Evolutionary conservation across 1,284 basidiomycete genomes (phyloP).

Genomic region (Cystobasidiaceae sp.): DNA sequence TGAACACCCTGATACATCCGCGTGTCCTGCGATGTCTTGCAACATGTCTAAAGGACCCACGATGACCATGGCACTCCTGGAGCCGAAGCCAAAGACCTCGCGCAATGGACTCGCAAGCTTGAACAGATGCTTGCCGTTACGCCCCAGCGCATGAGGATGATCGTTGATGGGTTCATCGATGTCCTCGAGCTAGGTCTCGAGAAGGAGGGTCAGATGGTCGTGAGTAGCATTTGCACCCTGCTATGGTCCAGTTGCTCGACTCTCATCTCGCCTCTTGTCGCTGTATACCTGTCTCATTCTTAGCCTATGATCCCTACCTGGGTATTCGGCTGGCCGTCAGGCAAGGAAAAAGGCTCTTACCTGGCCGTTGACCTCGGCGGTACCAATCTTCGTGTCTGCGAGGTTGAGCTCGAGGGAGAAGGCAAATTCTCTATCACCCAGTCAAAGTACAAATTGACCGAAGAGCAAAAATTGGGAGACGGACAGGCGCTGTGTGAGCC

Average conservation of each 20-base stretch:
- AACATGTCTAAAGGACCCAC: background rate
- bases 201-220: constrained; percentile 79
- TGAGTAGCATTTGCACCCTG: constrained; percentile 53
- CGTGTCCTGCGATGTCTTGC: too few relatives aligned
- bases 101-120: constrained; percentile 39
- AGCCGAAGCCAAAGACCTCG: constrained; percentile 35
- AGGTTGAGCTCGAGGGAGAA: constrained; percentile 81
- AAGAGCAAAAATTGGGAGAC: constrained; percentile 98
- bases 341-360: constrained; percentile 81
- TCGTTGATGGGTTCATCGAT: constrained; percentile 92
- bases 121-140: constrained; percentile 63
- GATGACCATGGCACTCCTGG: constrained; percentile 8
- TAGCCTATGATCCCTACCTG: constrained; percentile 69
- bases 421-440: constrained; percentile 98
- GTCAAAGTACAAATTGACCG: constrained; percentile 91
- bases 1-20: too few relatives aligned
- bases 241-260: constrained; percentile 15
- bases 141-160: constrained; percentile 92
- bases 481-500: constrained; percentile 64
- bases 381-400: constrained; percentile 95
- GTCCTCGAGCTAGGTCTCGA: constrained; percentile 80
- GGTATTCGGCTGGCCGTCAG: constrained; percentile 94
- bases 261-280: constrained; percentile 36
- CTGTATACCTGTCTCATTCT: background rate
- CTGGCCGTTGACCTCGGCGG: constrained; percentile 95